Evolutionary conservation across 2,329 filamentous ascomycete genomes (phyloP).

Genomic region (Exophiala phaeomuriformis): DNA sequence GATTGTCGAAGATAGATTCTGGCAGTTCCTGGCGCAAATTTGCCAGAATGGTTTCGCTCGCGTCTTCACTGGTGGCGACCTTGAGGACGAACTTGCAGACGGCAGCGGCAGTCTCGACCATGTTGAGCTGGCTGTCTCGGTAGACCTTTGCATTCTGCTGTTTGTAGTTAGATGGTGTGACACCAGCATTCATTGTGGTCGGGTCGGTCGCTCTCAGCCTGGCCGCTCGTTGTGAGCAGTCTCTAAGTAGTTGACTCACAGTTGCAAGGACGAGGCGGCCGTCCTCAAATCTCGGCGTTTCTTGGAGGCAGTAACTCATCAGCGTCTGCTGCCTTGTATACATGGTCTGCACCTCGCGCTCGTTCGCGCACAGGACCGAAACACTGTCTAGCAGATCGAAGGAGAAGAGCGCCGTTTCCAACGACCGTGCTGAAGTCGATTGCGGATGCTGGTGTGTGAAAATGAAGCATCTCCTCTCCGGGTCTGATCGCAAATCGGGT

Average conservation of each 20-base stretch:
- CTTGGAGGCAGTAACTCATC: constrained; percentile 20
- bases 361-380: constrained; percentile 37
- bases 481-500: constrained; percentile 31
- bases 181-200: neutral
- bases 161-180: constrained; percentile 34
- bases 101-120: constrained; percentile 36
- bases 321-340: constrained; percentile 16
- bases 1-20: constrained; percentile 3
- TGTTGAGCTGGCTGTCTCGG: constrained; percentile 36
- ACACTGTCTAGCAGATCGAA: constrained; percentile 38
- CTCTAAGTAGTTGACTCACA: constrained; percentile 37
- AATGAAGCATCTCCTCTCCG: constrained; percentile 37
- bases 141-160: constrained; percentile 38
- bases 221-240: constrained; percentile 36
- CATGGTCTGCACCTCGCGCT: constrained; percentile 34
- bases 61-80: constrained; percentile 29
- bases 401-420: constrained; percentile 40
- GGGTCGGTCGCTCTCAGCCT: constrained; percentile 31
- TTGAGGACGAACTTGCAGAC: constrained; percentile 36
- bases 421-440: constrained; percentile 29
- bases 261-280: constrained; percentile 36
- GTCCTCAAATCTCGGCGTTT: constrained; percentile 22
- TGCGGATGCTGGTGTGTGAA: constrained; percentile 42
- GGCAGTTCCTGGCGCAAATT: constrained; percentile 9
- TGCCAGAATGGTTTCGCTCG: constrained; percentile 8